Conservation (phyloP, 768 basidiomycete genomes). For the Termitomyces sp. region DNA sequence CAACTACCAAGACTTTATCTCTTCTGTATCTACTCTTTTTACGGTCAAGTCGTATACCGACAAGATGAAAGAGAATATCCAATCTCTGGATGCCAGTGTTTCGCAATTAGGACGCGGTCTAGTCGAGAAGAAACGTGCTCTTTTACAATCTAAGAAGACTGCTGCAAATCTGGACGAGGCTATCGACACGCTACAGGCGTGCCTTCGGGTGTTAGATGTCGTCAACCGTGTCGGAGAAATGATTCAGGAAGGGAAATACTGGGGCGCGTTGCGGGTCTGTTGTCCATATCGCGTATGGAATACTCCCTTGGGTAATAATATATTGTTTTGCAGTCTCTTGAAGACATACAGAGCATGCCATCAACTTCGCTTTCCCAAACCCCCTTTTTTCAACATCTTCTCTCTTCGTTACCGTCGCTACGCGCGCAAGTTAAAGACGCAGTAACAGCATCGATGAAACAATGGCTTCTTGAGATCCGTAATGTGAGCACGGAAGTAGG, state of each 20-base stretch:
- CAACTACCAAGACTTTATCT: constrained; percentile 98
- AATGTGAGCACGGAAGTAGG: constrained; percentile 86
- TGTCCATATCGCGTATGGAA: constrained; percentile 25
- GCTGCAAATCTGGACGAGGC: constrained; percentile 94
- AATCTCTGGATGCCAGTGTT: constrained; percentile 82
- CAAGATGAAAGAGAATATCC: constrained; percentile 87
- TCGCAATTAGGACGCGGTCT: constrained; percentile 82
- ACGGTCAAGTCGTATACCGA: constrained; percentile 95
- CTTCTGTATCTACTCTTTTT: constrained; percentile 93
- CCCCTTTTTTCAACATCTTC: constrained; percentile 86
- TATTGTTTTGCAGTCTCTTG: constrained; percentile 65
- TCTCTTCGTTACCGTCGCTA: constrained; percentile 87
- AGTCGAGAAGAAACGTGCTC: constrained; percentile 88
- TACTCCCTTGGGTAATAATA: constrained; percentile 25
- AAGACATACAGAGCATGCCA: constrained; percentile 90
- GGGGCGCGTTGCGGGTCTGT: constrained; percentile 92
- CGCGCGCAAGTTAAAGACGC: constrained; percentile 87
- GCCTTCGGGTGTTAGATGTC: constrained; percentile 87
- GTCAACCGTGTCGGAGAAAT: constrained; percentile 90
- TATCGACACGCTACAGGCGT: constrained; percentile 92
- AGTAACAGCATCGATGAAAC: constrained; percentile 91
- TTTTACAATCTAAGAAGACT: constrained; percentile 89
- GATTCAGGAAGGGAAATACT: constrained; percentile 91
- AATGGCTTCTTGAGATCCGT: constrained; percentile 94
- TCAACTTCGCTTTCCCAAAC: constrained; percentile 86